Conservation (phyloP, 768 basidiomycete species). For the Clavulina sp. region DNA sequence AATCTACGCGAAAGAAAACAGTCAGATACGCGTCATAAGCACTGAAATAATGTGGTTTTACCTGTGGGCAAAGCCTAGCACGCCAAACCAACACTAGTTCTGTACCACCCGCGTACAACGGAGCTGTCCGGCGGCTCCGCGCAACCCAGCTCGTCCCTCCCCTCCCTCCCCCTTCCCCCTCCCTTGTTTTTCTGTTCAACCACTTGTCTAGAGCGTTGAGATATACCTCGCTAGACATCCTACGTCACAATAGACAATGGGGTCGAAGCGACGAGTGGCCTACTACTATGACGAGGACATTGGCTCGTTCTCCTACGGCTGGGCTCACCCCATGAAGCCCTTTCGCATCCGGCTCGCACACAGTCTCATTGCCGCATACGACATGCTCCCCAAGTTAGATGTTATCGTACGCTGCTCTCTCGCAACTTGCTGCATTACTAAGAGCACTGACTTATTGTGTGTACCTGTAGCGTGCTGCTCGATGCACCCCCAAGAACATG, state of each 20-base stretch:
- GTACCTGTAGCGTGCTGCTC: conserved; percentile 38
- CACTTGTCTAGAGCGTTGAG: too few relatives aligned
- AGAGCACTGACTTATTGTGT: too few relatives aligned
- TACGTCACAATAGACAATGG: background rate
- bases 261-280: conserved; percentile 31
- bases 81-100: too few relatives aligned
- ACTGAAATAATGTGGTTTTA: too few relatives aligned
- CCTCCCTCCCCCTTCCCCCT: too few relatives aligned
- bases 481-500: conserved; percentile 61
- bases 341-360: conserved; percentile 90
- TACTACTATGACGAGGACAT: conserved; percentile 74
- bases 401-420: conserved; percentile 42
- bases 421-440: background rate
- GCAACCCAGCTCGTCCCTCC: too few relatives aligned
- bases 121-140: too few relatives aligned
- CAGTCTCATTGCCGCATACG: conserved; percentile 77
- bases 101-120: too few relatives aligned
- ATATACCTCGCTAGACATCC: background rate
- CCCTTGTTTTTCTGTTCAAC: too few relatives aligned
- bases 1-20: too few relatives aligned
- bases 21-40: too few relatives aligned
- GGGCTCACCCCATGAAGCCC: conserved; percentile 91
- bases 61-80: too few relatives aligned
- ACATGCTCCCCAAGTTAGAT: conserved; percentile 89
- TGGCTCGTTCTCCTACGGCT: conserved; percentile 62